Evolutionary conservation across 176 grass and related monocot species (phyloP), one percentile per base, ranked within the genome.

Genomic region (Zoysia japonica): DNA sequence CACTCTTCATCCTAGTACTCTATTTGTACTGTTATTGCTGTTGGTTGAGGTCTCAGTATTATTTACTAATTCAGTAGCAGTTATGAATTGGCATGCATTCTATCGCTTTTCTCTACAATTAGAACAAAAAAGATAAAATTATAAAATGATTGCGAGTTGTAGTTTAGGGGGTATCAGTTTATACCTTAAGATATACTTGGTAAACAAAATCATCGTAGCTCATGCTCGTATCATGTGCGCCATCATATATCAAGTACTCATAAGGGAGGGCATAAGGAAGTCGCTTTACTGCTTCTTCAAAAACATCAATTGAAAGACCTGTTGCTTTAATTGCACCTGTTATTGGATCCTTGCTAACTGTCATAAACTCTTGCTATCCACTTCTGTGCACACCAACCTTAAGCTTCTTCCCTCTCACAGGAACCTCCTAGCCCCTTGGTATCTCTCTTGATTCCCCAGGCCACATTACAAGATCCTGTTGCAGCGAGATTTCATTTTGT

Each of bases 361-460:
- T 82, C 16, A 85, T 57, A 67, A 85, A 90, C 9, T 82, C 55
- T 5, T 37, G 13, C 50, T 59, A 67, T 39, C 3, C 45, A 36
- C 45, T 61, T 11, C 14, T 55, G 16, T 1, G 77, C 2, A 87
- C 91, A 13, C 84, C 87, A 44, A 93, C 75, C 39, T 17, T 61
- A 59, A 93, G 81, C 28, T 77, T 82, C 17, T 44, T 85, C 41
- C 73, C 77, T 13, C 48, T 70, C 9, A 38, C 56, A 9, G 81
- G 84, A 11, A 79, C 49, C 19, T 81, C 78, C 53, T 61, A 87
- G 0, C 91, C 91, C 60, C 70, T 79, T 0, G 91, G 91, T 7
- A 51, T 42, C 2, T 49, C 39, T 48, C 6, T 47, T 1, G 87
- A 38, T 38, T 72, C 68, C 2, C 87, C 87, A 0, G 91, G 91